Base-by-base conservation (phyloP, 495 filamentous ascomycete species). In the Podospora pseudopauciseta region DNA sequence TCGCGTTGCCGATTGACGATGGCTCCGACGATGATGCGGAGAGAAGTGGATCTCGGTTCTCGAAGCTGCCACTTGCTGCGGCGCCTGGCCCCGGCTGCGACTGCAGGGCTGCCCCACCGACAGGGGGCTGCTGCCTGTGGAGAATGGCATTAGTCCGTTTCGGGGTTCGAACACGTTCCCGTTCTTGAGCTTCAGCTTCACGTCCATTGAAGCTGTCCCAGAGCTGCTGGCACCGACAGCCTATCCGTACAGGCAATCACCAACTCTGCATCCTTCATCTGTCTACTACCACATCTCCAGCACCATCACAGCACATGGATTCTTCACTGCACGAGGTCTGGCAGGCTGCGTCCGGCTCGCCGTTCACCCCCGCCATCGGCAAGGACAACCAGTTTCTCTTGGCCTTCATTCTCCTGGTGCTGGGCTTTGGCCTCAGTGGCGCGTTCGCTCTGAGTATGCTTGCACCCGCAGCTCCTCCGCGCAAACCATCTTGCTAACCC, bases 381-480 rank as follows among this genome's bases (percentile, higher is more conserved):
- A 99, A 98, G 81, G 87, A 87, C 73, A 87, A 79, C 77, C 95
- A 99, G 72, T 93, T 97, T 83, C 75, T 86, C 60, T 84, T 97
- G 61, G 96, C 89, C 76, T 94, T 94, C 79, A 78, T 83, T 64
- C 86, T 98, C 32, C 83, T 98, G 60, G 72, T 91, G 7, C 72
- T 88, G 68, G 91, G 92, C 82, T 80, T 81, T 61, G 65, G 88
- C 60, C 76, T 94, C 62, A 88, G 85, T 16, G 90, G 89, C 39
- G 81, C 91, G 60, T 97, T 96, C 73, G 90, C 90, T 49, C 81
- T 97, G 71, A 95, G 93, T 97, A 80, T 80, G 92, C 82, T 1
- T 57, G 20, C 59, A 34, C 30, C 65, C 6, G 30, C 34, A 15
- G 1, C 5, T 65, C 1, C 15, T 20, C 19, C 18, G 27, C 53